phyloP scores from a whole-genome alignment of 306 rosid species.

The Rubus parviflorus region DNA sequence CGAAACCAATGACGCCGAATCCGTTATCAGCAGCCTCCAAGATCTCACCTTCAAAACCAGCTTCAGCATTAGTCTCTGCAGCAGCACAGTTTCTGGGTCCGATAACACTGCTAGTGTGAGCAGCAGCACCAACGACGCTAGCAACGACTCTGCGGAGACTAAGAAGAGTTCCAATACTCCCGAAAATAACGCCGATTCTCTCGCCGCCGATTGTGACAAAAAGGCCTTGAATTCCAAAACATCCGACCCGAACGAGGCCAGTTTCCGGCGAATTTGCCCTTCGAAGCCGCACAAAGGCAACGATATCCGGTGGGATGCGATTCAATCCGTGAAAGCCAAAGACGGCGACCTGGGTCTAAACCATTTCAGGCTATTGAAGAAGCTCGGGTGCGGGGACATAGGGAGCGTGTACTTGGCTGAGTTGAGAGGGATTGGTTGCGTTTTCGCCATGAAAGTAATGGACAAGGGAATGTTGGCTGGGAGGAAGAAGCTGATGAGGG shows the following conservation, averaged over 20 bases:
- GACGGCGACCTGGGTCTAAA: slow-evolving; percentile 47
- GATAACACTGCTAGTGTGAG: slow-evolving; percentile 34
- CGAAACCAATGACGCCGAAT: slow-evolving; percentile 20
- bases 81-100: slow-evolving; percentile 35
- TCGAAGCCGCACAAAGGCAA: slow-evolving; percentile 64
- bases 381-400: slow-evolving; percentile 63
- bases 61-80: slow-evolving; percentile 37
- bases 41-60: slow-evolving; percentile 27
- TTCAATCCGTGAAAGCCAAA: slow-evolving; percentile 38
- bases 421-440: slow-evolving; percentile 43
- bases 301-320: slow-evolving; percentile 53
- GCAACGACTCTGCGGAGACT: slow-evolving; percentile 23
- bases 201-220: too few relatives aligned
- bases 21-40: slow-evolving; percentile 11
- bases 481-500: slow-evolving; percentile 48
- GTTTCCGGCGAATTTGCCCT: slow-evolving; percentile 33
- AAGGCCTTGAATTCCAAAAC: too few relatives aligned
- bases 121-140: slow-evolving; percentile 31
- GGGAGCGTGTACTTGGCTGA: slow-evolving; percentile 63
- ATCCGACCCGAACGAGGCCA: slow-evolving; percentile 18
- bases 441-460: slow-evolving; percentile 63
- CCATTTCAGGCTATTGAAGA: slow-evolving; percentile 59
- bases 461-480: slow-evolving; percentile 53
- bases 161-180: slow-evolving; percentile 17
- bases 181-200: too few relatives aligned